Conservation (phyloP, 2,329 filamentous ascomycete species). For the Penicillium sp. region DNA sequence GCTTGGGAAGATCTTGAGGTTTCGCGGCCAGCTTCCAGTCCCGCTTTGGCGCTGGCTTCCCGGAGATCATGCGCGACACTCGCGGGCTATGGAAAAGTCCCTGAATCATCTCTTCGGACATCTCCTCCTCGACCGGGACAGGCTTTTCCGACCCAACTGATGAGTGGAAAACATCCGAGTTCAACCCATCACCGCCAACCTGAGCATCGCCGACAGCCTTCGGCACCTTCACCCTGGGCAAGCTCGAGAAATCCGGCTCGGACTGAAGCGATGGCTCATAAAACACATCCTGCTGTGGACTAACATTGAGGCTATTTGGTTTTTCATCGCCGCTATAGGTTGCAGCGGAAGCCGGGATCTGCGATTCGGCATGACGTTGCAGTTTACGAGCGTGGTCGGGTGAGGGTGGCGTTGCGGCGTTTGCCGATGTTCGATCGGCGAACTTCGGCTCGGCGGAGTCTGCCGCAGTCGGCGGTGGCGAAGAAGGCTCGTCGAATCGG, state of each 20-base stretch:
- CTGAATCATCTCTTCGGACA: conserved; percentile 59
- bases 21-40: conserved; percentile 17
- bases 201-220: conserved; percentile 50
- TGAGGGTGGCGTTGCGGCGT: conserved; percentile 27
- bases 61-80: conserved; percentile 57
- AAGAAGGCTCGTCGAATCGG: conserved; percentile 53
- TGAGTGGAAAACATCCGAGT: conserved; percentile 57
- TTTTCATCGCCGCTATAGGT: conserved; percentile 39
- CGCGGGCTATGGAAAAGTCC: conserved; percentile 62
- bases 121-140: conserved; percentile 44
- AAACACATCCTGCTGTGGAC: conserved; percentile 60
- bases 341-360: conserved; percentile 54
- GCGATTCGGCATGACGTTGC: conserved; percentile 51
- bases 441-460: conserved; percentile 26
- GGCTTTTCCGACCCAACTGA: conserved; percentile 24
- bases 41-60: conserved; percentile 33
- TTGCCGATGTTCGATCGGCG: conserved; percentile 20
- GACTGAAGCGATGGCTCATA: conserved; percentile 51
- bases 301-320: conserved; percentile 39
- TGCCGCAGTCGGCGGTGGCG: conserved; percentile 28
- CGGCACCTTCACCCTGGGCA: conserved; percentile 58
- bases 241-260: conserved; percentile 51
- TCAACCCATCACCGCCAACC: conserved; percentile 47
- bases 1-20: background rate
- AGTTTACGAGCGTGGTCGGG: conserved; percentile 46